Base-by-base conservation (phyloP, 176 grass and related monocot species). In the Musa troglodytarum region DNA sequence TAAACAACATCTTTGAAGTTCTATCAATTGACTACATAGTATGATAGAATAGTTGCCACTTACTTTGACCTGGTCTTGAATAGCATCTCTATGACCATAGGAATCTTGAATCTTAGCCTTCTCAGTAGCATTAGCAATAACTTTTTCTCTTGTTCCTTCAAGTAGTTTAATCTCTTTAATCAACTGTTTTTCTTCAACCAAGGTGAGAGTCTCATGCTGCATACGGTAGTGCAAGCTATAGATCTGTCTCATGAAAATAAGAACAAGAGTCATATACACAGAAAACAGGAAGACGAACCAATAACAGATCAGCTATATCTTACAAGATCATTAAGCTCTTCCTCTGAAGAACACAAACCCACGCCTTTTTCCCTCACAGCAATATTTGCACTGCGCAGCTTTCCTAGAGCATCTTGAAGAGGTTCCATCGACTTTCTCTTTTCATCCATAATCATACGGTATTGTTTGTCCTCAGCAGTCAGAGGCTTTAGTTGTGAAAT, bases 51-150 rank as follows among this genome's bases (percentile, higher is more conserved):
- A 52, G 24, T 2, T 62, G 34, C 19, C 52, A 90, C 84, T 87
- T 92, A 99, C 95, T 85, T 94, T 94, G 68, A 91, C 90, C 81
- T 94, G 88, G 75, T 79, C 95, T 59, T 99, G 90, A 86, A 99
- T 84, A 28, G 76, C 65, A 11, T 91, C 95, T 89, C 88, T 99
- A 75, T 99, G 87, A 74, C 87, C 81, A 20, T 87, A 82, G 34
- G 85, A 80, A 74, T 89, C 90, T 78, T 89, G 87, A 69, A 94
- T 76, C 80, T 94, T 93, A 80, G 90, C 80, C 62, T 88, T 79
- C 19, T 85, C 85, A 83, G 86, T 88, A 85, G 78, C 77, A 86
- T 87, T 83, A 54, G 82, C 85, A 66, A 85, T 80, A n/a, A 99
- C 95, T 76, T 90, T 88, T 5, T 84, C 80, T 63, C 95, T 89